A percentile compares a stretch with the other conserved stretches of the same genome.
Evolutionary conservation across 805 yeast species (phyloP).

Genomic region (Metschnikowia continentalis): DNA sequence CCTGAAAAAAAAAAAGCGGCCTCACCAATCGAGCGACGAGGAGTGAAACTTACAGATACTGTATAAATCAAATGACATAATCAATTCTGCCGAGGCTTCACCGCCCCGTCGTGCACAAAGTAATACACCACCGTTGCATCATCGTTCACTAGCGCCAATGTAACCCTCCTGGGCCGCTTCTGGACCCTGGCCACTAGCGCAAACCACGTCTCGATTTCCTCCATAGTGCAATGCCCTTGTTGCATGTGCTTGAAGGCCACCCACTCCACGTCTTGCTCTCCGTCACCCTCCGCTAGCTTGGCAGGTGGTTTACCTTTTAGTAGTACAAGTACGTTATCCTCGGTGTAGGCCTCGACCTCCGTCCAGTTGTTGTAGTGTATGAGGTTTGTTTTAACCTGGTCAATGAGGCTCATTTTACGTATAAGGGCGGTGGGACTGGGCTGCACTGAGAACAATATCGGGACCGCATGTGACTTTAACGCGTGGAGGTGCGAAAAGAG

Average conservation of each 20-base stretch:
- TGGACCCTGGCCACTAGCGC: constrained; percentile 17
- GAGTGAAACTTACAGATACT: neutral
- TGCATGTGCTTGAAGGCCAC: constrained; percentile 35
- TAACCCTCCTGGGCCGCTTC: constrained; percentile 41
- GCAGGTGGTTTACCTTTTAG: constrained; percentile 33
- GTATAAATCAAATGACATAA: neutral
- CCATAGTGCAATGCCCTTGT: constrained; percentile 30
- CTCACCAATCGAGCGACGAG: neutral
- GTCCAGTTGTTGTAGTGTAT: constrained; percentile 45
- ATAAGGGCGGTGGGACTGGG: neutral
- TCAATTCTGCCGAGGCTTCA: constrained; percentile 56
- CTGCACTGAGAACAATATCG: neutral
- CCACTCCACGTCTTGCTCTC: constrained; percentile 29
- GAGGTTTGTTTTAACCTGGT: constrained; percentile 40
- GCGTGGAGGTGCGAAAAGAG: constrained; percentile 1
- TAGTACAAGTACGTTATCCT: constrained; percentile 9
- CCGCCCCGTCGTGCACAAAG: constrained; percentile 61
- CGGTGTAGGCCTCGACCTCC: constrained; percentile 20
- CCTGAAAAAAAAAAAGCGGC: neutral
- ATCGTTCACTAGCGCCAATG: constrained; percentile 53
- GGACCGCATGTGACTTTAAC: neutral
- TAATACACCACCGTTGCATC: constrained; percentile 75
- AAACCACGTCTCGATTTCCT: constrained; percentile 40
- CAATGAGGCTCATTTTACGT: constrained; percentile 18
- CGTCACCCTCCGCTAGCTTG: constrained; percentile 22